Evolutionary conservation across 2,329 filamentous ascomycete genomes (phyloP).

Genomic region (Cercospora zeina): DNA sequence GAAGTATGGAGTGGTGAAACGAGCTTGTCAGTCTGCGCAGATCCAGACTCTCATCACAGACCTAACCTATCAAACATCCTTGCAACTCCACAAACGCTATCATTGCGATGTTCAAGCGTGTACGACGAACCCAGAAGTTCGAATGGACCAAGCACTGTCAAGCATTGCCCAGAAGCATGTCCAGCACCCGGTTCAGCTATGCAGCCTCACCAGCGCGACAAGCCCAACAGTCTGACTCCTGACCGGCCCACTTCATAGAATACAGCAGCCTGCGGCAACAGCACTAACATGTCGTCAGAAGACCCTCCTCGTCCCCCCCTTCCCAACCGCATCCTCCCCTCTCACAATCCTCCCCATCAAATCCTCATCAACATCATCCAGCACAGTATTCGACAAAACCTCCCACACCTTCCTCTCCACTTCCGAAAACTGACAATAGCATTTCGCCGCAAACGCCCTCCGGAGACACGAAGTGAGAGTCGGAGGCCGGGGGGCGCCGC

Average conservation of each 20-base stretch:
- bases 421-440: constrained; percentile 28
- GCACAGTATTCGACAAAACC: constrained; percentile 32
- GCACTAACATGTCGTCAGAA: no score
- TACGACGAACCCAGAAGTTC: no score
- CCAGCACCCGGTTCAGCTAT: not conserved
- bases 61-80: no score
- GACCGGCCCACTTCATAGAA: not conserved
- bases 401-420: constrained; percentile 39
- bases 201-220: no score
- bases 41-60: no score
- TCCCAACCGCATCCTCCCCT: constrained; percentile 19
- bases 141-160: not conserved
- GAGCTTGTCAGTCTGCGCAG: no score
- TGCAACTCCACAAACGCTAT: no score
- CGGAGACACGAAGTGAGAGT: constrained; percentile 37
- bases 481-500: constrained; percentile 23
- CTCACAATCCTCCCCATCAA: constrained; percentile 27
- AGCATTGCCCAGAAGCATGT: not conserved
- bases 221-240: not conserved
- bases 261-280: no score
- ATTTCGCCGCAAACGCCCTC: constrained; percentile 33
- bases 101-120: no score
- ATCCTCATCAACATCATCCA: constrained; percentile 33
- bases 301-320: constrained; percentile 26
- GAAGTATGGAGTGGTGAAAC: no score